Evolutionary conservation across 306 rosid genomes (phyloP), one percentile per base, ranked within the genome.

Genomic region (Astragalus membranaceus): DNA sequence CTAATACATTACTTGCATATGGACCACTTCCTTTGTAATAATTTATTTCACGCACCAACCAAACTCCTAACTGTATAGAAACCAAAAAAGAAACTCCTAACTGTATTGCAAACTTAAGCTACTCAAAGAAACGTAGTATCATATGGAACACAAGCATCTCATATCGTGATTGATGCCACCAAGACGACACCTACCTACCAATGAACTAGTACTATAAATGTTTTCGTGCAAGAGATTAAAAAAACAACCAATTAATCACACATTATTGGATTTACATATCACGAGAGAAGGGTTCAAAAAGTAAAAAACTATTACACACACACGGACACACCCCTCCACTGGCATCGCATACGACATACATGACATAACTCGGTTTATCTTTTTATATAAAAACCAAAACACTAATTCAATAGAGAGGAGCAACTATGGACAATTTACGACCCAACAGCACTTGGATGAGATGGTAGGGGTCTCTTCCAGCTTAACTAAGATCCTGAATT

Each of bases 21-120:
- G 79, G 79, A 75, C 74, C 79, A 75, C 69, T 57, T 33, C 47
- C 1, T 6, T 35, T 5, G 4, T 33, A 2, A 10, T 14, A 23
- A 67, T 75, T 53, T 47, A 75, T 67, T 64, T 64, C 47, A 42
- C 48, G 13, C 64, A 64, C 50, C 78, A 52, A 64, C 65, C 49
- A 12, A 4, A 42, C 65, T 43, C 48, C 70, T 39, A 52, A 63
- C 62, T 26, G 23, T 20, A 20, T 20, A 20, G 23, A 20, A 20
- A 20, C 23, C 23, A 20, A 20, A 20, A 20, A 20, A n/a, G n/a
- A 7, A 4, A 42, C 65, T 43, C 48, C 70, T 26, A 52, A 63
- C 62, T 26, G 54, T 23, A 37, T 26, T n/a, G 16, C 60, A 72
- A 8, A 56, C 32, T 41, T 32, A 58, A 55, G n/a, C 23, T 33